A percentile compares a stretch with the other conserved stretches of the same genome.
Conservation (phyloP, 768 basidiomycete genomes). For the Mycena leptocephala region DNA sequence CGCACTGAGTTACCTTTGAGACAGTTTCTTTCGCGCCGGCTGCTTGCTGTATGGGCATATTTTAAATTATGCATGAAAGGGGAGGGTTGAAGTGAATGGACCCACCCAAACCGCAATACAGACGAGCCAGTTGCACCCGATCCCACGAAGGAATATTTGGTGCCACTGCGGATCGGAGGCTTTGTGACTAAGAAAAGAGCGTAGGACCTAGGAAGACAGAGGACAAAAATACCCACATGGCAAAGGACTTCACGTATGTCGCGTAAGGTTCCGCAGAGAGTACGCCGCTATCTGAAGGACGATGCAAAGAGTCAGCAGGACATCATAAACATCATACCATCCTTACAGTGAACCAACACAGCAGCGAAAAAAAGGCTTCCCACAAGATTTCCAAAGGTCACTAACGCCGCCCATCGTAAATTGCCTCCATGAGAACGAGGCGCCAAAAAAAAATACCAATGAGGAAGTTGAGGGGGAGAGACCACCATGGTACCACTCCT, state of each 20-base stretch:
- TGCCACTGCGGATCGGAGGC: constrained; percentile 79
- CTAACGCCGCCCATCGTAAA: constrained; percentile 49
- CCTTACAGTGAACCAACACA: constrained; percentile 76
- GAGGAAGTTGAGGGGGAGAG: constrained; percentile 77
- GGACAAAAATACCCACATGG: constrained; percentile 63
- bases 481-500: constrained; percentile 79
- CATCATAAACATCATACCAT: background rate
- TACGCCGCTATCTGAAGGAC: constrained; percentile 69
- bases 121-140: constrained; percentile 86
- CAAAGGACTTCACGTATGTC: constrained; percentile 67
- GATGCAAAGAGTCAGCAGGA: background rate
- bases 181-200: constrained; percentile 63
- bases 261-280: constrained; percentile 73
- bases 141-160: constrained; percentile 81
- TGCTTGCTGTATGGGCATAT: constrained; percentile 68
- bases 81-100: background rate
- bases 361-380: constrained; percentile 83
- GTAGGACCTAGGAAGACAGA: background rate
- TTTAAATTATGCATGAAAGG: background rate
- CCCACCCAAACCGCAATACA: constrained; percentile 82
- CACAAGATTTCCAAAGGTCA: constrained; percentile 77
- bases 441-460: constrained; percentile 62
- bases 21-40: constrained; percentile 77
- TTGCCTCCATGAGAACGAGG: background rate
- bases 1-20: constrained; percentile 67